Conservation (phyloP, 257 asterid species). For the Lycium barbarum region DNA sequence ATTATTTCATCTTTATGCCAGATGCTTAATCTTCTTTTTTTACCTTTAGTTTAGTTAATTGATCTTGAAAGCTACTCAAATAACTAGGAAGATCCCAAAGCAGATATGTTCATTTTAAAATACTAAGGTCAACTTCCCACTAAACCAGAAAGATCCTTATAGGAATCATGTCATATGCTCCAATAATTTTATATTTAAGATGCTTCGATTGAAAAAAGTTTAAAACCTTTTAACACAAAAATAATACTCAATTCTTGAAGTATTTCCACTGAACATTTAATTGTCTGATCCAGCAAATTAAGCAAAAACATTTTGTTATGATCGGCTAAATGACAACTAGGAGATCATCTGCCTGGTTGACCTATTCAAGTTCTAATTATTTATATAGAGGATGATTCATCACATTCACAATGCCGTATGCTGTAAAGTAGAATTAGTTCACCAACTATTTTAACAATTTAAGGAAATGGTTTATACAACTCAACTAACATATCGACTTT, state of each 20-base stretch:
- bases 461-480: constrained; percentile 27
- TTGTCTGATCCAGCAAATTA: neutral
- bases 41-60: neutral
- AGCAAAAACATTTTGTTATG: constrained; percentile 8
- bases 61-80: neutral
- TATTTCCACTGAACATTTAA: constrained; percentile 18
- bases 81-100: constrained; percentile 25
- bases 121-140: constrained; percentile 52
- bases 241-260: neutral
- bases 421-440: constrained; percentile 41
- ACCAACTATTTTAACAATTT: constrained; percentile 43
- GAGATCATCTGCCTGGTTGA: constrained; percentile 9
- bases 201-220: neutral
- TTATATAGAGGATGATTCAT: constrained; percentile 34
- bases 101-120: constrained; percentile 32
- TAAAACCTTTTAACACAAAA: constrained; percentile 4
- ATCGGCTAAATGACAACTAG: constrained; percentile 15
- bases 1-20: neutral
- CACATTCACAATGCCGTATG: neutral
- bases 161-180: constrained; percentile 38
- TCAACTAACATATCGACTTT: constrained; percentile 47
- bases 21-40: neutral
- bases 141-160: constrained; percentile 34
- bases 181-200: constrained; percentile 14
- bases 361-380: constrained; percentile 31